Evolutionary conservation across 1,139 yeast species (phyloP).

Genomic region (Scheffersomyces parashehatae): DNA sequence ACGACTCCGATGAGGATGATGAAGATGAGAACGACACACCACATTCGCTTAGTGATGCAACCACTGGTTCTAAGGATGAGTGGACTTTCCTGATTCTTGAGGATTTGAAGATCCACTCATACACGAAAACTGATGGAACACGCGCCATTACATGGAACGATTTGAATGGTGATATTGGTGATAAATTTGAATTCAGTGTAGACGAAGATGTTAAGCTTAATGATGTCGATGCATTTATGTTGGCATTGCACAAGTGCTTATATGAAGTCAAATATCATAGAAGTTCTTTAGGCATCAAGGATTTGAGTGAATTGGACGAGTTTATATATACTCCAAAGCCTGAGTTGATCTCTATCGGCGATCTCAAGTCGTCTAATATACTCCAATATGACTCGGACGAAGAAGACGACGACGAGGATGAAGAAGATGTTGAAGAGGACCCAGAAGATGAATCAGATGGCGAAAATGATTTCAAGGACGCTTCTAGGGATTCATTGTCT

Average conservation of each 20-base stretch:
- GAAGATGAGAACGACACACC: constrained; percentile 43
- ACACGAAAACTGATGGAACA: constrained; percentile 31
- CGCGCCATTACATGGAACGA: constrained; percentile 77
- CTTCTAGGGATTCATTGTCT: constrained; percentile 5
- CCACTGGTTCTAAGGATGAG: constrained; percentile 51
- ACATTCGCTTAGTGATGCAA: constrained; percentile 27
- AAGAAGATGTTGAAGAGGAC: constrained; percentile 5
- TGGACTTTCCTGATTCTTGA: constrained; percentile 68
- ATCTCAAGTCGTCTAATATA: constrained; percentile 11
- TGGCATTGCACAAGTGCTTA: constrained; percentile 64
- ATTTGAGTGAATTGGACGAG: constrained; percentile 51
- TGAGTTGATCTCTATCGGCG: constrained; percentile 25
- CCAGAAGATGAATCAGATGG: constrained; percentile 6
- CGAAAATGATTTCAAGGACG: constrained; percentile 5
- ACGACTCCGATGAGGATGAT: constrained; percentile 59
- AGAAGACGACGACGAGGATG: constrained; percentile 11
- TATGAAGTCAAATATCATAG: constrained; percentile 73
- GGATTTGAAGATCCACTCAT: constrained; percentile 52
- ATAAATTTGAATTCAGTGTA: constrained; percentile 73
- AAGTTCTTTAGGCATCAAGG: constrained; percentile 49
- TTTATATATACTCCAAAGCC: constrained; percentile 43
- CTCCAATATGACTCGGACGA: constrained; percentile 7
- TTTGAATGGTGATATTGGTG: constrained; percentile 83
- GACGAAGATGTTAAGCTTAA: constrained; percentile 58
- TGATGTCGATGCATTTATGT: constrained; percentile 66